Evolutionary conservation across 1,284 basidiomycete genomes (phyloP), one percentile per base, ranked within the genome.

Genomic region (Cystobasidium sp.): DNA sequence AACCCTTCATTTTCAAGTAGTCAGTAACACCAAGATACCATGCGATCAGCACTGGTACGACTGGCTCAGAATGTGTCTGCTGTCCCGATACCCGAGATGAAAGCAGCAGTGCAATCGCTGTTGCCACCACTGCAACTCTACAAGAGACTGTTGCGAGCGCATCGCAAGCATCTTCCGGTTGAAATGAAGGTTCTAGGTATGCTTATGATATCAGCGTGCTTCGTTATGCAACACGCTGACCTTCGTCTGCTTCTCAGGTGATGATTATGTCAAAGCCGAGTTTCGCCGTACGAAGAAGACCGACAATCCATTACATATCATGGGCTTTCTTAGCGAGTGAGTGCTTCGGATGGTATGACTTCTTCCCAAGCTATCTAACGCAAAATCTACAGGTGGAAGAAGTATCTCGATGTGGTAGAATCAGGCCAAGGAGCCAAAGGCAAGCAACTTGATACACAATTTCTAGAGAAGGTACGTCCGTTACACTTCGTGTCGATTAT

Each of bases 101-200:
- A 88, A 78, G 87, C 89, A 1, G 90, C 88, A 75, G 87, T 88
- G 1, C 85, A 90, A 10, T 85, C 94, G 44, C 86, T 94, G 10
- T 92, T 92, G 16, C 93, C 93, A 31, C 86, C 91, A 78, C 90
- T 92, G 90, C 92, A 78, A 24, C 84, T 97, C 37, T 94, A 91
- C 82, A 88, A 93, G 56, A 85, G 88, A 62, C 85, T 97, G 39
- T 84, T 97, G 37, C 87, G 94, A 14, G 88, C 89, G 0, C 94
- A 97, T 80, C 86, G 90, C 51, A 82, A 82, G 71, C 76, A 76
- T 24, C 85, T 97, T 3, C 90, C 92, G 0, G 74, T 80, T 8
- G 93, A 94, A 76, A 92, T 96, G 90, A 87, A 93, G 20, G 51
- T 79, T 41, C 46, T 73, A 18, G 70, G 70, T 73, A 46, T 16